Base-by-base conservation (phyloP, 1,139 yeast genomes). In the Candida labiduridarum region DNA sequence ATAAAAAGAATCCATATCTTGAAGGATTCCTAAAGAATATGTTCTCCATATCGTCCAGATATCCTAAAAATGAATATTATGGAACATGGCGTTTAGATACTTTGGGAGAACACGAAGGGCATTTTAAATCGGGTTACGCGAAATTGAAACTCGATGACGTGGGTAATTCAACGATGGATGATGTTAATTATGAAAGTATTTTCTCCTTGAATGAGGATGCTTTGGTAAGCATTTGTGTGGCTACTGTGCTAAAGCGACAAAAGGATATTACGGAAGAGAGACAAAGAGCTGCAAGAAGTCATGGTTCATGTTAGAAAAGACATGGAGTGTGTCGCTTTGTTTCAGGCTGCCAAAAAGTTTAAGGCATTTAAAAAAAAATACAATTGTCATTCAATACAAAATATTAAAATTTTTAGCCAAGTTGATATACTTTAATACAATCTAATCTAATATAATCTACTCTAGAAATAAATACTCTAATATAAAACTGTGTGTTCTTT, bases 221-320 rank as follows among this genome's bases (percentile, higher is more conserved):
- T 22, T 51, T 55, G 46, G 60, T 58, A 4, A 47, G 50, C n/a
- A 49, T 56, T 10, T 58, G 60, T 45, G 47, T 56, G n/a, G 56
- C 56, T 4, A 41, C 60, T 1, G 52, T 55, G 1, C 49, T 59
- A 22, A 53, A 57, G 35, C 40, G 56, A 41, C 49, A 50, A 16
- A 51, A 53, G 36, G 56, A 54, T 49, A 48, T 53, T 55, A 71
- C 31, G 70, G 56, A 51, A 45, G 49, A 44, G 10, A 38, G 18
- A 2, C n/a, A 22, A 22, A 19, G 30, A 38, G n/a, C 29, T 25
- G 29, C 29, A 9, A 25, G 10, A 25, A 9, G 29, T 8, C 8
- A 6, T 25, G 29, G 29, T 25, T 25, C 8, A 9, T 25, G 10
- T 25, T 25, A 25, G 10, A 25, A 25, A 25, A 25, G 10, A 9